Percentiles rank a stretch among this genome's conserved stretches.
phyloP scores from a whole-genome alignment of 495 filamentous ascomycete species.

The Penicillium argentinense region DNA sequence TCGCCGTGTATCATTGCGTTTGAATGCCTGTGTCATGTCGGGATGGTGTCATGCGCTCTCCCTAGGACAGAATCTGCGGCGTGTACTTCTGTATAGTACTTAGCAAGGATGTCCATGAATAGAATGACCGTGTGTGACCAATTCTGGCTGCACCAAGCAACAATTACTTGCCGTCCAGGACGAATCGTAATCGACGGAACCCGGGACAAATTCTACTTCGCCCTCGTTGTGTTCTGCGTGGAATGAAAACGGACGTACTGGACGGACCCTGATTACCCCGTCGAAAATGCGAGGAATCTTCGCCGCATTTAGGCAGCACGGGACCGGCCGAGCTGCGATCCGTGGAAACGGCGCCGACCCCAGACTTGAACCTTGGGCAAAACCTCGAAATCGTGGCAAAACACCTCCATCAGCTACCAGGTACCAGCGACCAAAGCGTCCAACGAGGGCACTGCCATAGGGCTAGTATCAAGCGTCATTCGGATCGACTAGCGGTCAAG shows the following conservation, averaged over 20 bases:
- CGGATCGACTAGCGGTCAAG: too few species aligned
- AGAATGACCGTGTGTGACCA: constrained; percentile 14
- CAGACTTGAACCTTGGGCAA: not conserved
- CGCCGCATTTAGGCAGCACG: not conserved
- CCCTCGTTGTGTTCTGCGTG: too few species aligned
- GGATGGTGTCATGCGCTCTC: not conserved
- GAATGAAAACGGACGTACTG: not conserved
- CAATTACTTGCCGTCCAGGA: not conserved
- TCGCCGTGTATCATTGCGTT: constrained; percentile 17
- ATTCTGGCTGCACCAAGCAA: constrained; percentile 8
- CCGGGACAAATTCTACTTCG: too few species aligned
- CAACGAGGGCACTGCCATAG: too few species aligned
- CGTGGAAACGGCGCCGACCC: constrained; percentile 17
- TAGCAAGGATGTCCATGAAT: constrained; percentile 16
- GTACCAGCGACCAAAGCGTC: too few species aligned
- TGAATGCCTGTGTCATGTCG: constrained; percentile 13
- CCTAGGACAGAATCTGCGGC: not conserved
- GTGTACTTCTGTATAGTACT: constrained; percentile 15
- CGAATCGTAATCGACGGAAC: not conserved
- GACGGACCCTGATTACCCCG: too few species aligned
- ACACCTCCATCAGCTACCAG: not conserved
- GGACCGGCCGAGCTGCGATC: constrained; percentile 16
- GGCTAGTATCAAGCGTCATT: too few species aligned
- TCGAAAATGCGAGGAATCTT: too few species aligned
- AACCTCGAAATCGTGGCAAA: not conserved